Evolutionary conservation across 1,284 basidiomycete species (phyloP), one percentile per base, ranked within the genome.

Genomic region (Omphalotus olearius): DNA sequence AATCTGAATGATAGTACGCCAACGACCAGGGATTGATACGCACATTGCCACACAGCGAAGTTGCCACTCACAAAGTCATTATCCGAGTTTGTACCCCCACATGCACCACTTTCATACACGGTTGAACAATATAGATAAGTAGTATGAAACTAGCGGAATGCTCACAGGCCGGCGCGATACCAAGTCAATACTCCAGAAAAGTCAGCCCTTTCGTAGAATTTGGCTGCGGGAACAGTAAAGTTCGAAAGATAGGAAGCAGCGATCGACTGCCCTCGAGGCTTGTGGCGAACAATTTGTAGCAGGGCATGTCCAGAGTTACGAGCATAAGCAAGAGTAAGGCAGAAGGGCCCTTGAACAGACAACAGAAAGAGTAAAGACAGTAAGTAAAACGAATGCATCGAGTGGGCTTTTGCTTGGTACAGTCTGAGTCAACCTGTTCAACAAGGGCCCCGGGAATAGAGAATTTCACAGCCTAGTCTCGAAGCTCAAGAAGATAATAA

Each of bases 1-100:
- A 46, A 78, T 72, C 75, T 78, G 16, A 14, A 20, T 25, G n/a
- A 7, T 16, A n/a, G n/a, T n/a, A n/a, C n/a, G n/a, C n/a, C n/a
- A n/a, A 35, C 38, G 16, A 46, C 9, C 25, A 4, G n/a, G 9
- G 17, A 14, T 6, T 14, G 23, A 16, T 4, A 44, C 18, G 26
- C 20, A 36, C 35, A 28, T 39, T 13, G 16, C n/a, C 43, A 13
- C 7, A 13, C 13, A 23, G 20, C 16, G 23, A 23, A 23, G 18
- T 39, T 2, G 9, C 4, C 37, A 67, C 69, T 57, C 48, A 73
- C 69, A 59, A 62, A 69, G 43, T 71, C 70, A 30, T 51, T 56
- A 14, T 49, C 46, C 25, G 46, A 25, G 57, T 68, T 70, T 25
- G 56, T 55, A 23, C 54, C 57, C 17, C 71, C 71, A 56, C 71